Conservation (phyloP, 2,329 filamentous ascomycete genomes). For the Venturia effusa region DNA sequence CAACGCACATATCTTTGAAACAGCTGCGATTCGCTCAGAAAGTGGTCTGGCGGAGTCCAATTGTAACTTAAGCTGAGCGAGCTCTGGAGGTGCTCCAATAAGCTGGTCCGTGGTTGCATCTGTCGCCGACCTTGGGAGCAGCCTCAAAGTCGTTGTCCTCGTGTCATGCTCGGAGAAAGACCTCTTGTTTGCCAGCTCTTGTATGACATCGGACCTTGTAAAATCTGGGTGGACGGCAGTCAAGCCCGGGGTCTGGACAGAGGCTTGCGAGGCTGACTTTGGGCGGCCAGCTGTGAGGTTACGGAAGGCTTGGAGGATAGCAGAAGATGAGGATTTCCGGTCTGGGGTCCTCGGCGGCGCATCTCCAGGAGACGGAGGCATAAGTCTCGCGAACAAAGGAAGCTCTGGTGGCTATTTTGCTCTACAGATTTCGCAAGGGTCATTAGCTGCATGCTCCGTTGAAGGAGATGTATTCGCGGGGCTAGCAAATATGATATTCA, state of each 20-base stretch:
- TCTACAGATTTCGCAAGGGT: not conserved
- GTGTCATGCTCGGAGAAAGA: not conserved
- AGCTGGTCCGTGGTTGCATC: not conserved
- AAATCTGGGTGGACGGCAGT: conserved; percentile 23
- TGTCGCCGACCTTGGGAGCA: not conserved
- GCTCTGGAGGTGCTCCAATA: conserved; percentile 26
- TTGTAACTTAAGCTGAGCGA: conserved; percentile 22
- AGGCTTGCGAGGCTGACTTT: conserved; percentile 19
- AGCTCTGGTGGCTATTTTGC: conserved; percentile 5
- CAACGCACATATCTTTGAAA: conserved; percentile 23
- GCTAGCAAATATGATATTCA: not conserved
- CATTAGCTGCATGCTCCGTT: not conserved
- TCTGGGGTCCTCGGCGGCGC: conserved; percentile 27
- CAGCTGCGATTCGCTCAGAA: conserved; percentile 21
- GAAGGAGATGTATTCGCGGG: not conserved
- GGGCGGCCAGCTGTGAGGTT: conserved; percentile 24
- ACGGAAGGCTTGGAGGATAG: conserved; percentile 27
- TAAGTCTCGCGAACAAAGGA: conserved; percentile 13
- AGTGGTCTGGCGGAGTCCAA: conserved; percentile 19
- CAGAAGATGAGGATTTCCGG: conserved; percentile 26
- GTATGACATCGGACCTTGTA: conserved; percentile 8
- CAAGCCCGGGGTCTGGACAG: conserved; percentile 19
- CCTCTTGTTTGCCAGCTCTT: conserved; percentile 1
- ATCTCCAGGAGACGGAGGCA: conserved; percentile 27
- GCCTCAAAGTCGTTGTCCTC: not conserved